Conservation (phyloP, 805 yeast species). For the Wickerhamomyces chambardii region DNA sequence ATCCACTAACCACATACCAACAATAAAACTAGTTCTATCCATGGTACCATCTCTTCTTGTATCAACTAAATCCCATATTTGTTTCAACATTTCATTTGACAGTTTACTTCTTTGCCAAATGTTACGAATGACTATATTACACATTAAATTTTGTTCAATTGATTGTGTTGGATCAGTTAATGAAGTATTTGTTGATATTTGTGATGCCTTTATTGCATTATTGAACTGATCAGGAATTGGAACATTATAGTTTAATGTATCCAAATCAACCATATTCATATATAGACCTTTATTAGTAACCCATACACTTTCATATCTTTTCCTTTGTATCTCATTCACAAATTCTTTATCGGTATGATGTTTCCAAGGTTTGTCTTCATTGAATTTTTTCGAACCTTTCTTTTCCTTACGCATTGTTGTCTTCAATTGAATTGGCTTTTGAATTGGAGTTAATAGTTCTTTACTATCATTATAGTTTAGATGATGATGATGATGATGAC, state of each 20-base stretch:
- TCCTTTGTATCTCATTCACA: slow-evolving; percentile 59
- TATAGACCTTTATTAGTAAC: slow-evolving; percentile 75
- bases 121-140: slow-evolving; percentile 52
- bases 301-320: slow-evolving; percentile 92
- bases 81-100: slow-evolving; percentile 47
- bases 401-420: slow-evolving; percentile 18
- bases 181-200: slow-evolving; percentile 18
- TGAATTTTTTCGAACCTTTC: slow-evolving; percentile 36
- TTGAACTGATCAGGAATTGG: slow-evolving; percentile 14
- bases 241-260: slow-evolving; percentile 5
- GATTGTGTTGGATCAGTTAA: slow-evolving; percentile 5
- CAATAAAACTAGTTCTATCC: slow-evolving; percentile 73
- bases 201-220: slow-evolving; percentile 16
- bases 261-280: slow-evolving; percentile 23
- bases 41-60: slow-evolving; percentile 62
- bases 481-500: background rate
- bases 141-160: slow-evolving; percentile 18
- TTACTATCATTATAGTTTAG: background rate
- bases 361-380: slow-evolving; percentile 93
- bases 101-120: slow-evolving; percentile 78
- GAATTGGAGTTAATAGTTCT: background rate
- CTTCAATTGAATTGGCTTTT: slow-evolving; percentile 13
- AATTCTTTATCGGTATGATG: slow-evolving; percentile 54
- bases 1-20: slow-evolving; percentile 98
- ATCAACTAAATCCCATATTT: slow-evolving; percentile 69